These are phyloP conservation scores for Cornus suecica DNA, from an alignment of 148 eudicot genomes.

Conservation along the genomic window DNA sequence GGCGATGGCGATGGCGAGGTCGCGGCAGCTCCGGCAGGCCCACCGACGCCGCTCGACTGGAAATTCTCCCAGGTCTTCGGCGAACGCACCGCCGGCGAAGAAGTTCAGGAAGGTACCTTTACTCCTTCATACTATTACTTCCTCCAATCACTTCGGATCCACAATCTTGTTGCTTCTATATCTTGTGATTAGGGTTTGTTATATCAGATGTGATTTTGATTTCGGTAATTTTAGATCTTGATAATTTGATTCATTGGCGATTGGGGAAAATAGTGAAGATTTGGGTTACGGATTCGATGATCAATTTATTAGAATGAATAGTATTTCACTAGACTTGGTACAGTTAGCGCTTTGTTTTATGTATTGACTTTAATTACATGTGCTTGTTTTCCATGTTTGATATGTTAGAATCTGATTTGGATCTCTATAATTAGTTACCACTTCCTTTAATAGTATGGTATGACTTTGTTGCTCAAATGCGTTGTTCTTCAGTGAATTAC, in stretches of 20 bases:
- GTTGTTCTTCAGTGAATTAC: not conserved
- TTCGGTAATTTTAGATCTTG: constrained; percentile 13
- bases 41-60: constrained; percentile 71
- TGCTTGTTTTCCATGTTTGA: not conserved
- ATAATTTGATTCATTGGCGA: constrained; percentile 13
- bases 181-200: constrained; percentile 23
- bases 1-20: constrained; percentile 52
- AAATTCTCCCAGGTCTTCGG: constrained; percentile 93
- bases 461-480: not conserved
- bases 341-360: constrained; percentile 8
- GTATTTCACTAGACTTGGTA: constrained; percentile 10
- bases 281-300: constrained; percentile 11
- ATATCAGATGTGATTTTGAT: constrained; percentile 11
- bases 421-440: constrained; percentile 6
- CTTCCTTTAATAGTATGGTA: not conserved
- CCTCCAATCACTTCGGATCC: constrained; percentile 27
- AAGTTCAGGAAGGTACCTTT: constrained; percentile 95
- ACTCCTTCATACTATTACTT: not conserved
- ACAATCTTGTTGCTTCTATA: not conserved
- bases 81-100: constrained; percentile 83
- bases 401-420: constrained; percentile 7
- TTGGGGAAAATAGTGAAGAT: constrained; percentile 1
- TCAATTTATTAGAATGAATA: constrained; percentile 7
- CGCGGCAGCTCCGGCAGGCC: constrained; percentile 35
- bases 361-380: constrained; percentile 3